phyloP scores from a whole-genome alignment of 1,139 yeast genomes.

The Debaryomycetaceae sp. region DNA sequence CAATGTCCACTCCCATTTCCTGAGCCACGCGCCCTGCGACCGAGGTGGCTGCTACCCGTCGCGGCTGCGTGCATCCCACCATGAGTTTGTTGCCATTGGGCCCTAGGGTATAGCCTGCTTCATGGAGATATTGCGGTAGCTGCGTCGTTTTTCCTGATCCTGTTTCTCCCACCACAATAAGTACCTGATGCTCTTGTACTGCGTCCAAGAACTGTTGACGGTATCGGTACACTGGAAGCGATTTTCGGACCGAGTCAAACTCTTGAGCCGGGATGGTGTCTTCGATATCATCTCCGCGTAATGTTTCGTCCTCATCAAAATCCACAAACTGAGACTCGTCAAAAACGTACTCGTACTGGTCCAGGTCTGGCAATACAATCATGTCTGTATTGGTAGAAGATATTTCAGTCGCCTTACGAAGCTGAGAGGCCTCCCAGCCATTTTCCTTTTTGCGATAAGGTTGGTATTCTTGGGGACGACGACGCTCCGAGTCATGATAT shows the following conservation, averaged over 20 bases:
- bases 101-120: constrained; percentile 62
- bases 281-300: constrained; percentile 8
- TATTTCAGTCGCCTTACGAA: constrained; percentile 32
- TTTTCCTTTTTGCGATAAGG: constrained; percentile 26
- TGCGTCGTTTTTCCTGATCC: constrained; percentile 98
- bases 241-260: constrained; percentile 45
- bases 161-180: constrained; percentile 91
- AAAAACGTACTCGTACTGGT: constrained; percentile 69
- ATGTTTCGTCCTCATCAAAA: constrained; percentile 35
- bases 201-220: constrained; percentile 54
- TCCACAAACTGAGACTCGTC: constrained; percentile 69
- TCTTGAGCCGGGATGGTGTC: constrained; percentile 12
- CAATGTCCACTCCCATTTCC: constrained; percentile 64
- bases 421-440: constrained; percentile 60
- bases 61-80: constrained; percentile 91
- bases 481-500: constrained; percentile 11
- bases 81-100: constrained; percentile 18
- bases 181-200: constrained; percentile 54
- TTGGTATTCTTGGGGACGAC: constrained; percentile 7
- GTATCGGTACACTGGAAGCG: constrained; percentile 69
- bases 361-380: constrained; percentile 35
- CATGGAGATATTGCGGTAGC: constrained; percentile 78
- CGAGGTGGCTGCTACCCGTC: constrained; percentile 91
- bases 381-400: constrained; percentile 27
- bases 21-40: constrained; percentile 89